Percentiles rank a stretch among this genome's conserved stretches.
These are phyloP conservation scores for Pseudocercospora vitis DNA, from an alignment of 2,329 filamentous ascomycete genomes.

Conservation along the genomic window DNA sequence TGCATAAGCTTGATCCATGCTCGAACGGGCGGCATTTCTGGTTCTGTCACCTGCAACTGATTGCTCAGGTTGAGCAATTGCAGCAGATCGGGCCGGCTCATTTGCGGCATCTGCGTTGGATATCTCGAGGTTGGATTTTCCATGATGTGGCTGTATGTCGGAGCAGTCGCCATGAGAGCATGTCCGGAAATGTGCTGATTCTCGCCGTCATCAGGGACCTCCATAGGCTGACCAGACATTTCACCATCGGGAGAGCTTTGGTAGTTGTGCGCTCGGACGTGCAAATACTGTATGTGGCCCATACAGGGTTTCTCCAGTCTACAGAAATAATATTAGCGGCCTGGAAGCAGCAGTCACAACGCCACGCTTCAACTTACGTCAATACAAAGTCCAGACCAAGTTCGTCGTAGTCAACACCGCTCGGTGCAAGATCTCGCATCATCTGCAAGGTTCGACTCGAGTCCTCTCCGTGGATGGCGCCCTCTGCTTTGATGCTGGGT, in stretches of 20 bases:
- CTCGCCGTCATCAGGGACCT: constrained; percentile 14
- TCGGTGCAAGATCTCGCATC: constrained; percentile 12
- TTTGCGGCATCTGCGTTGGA: constrained; percentile 19
- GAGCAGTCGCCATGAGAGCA: constrained; percentile 26
- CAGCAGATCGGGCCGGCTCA: constrained; percentile 24
- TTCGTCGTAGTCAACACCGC: constrained; percentile 26
- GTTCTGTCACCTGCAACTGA: constrained; percentile 22
- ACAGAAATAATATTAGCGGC: neutral
- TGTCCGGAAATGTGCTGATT: constrained; percentile 30
- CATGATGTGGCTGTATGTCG: constrained; percentile 22
- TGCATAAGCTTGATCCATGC: constrained; percentile 28
- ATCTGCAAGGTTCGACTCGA: constrained; percentile 4
- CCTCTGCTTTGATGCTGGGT: constrained; percentile 7
- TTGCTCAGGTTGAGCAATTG: constrained; percentile 23
- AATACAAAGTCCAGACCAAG: constrained; percentile 27
- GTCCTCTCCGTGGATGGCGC: neutral
- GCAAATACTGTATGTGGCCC: constrained; percentile 27
- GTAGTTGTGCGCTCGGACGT: constrained; percentile 28
- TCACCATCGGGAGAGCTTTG: constrained; percentile 13
- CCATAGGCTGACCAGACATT: constrained; percentile 3
- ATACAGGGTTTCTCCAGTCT: constrained; percentile 29
- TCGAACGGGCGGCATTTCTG: constrained; percentile 26
- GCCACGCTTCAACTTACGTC: too few relatives aligned
- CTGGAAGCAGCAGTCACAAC: neutral
- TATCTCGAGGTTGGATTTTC: constrained; percentile 17